Evolutionary conservation across 1,284 basidiomycete genomes (phyloP).

Genomic region (Kwoniella shivajii): DNA sequence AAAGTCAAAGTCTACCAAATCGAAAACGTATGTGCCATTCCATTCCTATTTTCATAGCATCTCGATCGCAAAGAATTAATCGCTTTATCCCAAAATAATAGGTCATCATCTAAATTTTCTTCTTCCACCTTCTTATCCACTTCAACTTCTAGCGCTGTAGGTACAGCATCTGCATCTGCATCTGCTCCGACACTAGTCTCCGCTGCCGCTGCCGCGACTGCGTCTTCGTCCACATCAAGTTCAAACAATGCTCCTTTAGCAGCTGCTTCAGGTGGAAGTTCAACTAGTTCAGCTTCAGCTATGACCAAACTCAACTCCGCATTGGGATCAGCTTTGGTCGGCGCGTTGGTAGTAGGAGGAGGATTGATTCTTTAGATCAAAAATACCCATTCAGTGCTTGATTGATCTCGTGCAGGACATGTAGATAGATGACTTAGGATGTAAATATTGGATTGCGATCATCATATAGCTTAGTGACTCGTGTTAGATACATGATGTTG

Average conservation of each 20-base stretch:
- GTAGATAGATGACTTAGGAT: no score
- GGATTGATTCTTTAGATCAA: not conserved
- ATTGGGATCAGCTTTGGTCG: not conserved
- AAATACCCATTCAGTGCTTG: not conserved
- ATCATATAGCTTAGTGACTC: no score
- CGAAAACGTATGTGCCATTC: no score
- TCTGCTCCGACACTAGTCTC: not conserved
- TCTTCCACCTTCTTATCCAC: conserved; percentile 1
- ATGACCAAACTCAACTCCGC: not conserved
- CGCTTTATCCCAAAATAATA: no score
- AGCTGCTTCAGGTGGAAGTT: not conserved
- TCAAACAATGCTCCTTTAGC: not conserved
- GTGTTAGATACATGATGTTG: no score
- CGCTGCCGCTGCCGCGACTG: not conserved
- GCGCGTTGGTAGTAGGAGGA: no score
- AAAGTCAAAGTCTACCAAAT: not conserved
- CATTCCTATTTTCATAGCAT: no score
- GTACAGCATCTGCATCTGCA: not conserved
- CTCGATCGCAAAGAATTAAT: no score
- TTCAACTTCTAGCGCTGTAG: not conserved
- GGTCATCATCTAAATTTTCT: no score
- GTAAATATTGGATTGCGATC: no score
- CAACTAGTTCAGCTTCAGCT: not conserved
- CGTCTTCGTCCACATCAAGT: conserved; percentile 2
- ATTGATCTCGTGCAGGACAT: not conserved